phyloP scores from a whole-genome alignment of 1,284 basidiomycete genomes.

The Athelia sp. region DNA sequence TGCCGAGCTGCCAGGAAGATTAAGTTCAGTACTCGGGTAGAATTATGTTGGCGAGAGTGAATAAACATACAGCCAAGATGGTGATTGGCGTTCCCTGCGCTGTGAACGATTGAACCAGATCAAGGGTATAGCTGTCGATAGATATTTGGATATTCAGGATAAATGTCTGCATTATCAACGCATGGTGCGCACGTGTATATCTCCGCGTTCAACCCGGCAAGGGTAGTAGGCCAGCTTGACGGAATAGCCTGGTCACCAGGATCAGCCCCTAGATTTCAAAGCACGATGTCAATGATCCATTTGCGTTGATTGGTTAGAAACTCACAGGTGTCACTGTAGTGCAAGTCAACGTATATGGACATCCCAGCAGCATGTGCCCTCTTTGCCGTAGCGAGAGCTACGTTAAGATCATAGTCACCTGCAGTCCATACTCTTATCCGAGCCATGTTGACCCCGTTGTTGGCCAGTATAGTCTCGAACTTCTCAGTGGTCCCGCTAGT shows the following conservation, averaged over 20 bases:
- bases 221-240: conserved; percentile 49
- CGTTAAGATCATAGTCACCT: conserved; percentile 47
- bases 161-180: background rate
- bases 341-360: conserved; percentile 53
- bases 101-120: conserved; percentile 44
- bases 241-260: conserved; percentile 59
- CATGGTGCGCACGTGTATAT: conserved; percentile 42
- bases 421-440: conserved; percentile 61
- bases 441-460: conserved; percentile 52
- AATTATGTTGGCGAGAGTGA: no score
- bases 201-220: conserved; percentile 46
- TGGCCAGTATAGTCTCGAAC: conserved; percentile 51
- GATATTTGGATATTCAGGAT: no score
- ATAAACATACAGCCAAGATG: conserved; percentile 38
- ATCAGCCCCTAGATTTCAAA: conserved; percentile 45
- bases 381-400: conserved; percentile 52
- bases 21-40: background rate
- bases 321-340: conserved; percentile 62
- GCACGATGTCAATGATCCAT: background rate
- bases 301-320: conserved; percentile 4
- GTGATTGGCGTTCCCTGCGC: conserved; percentile 51
- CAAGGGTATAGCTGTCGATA: conserved; percentile 42
- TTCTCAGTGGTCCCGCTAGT: conserved; percentile 36
- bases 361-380: conserved; percentile 52
- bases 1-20: conserved; percentile 39